Percentiles rank a stretch among this genome's conserved stretches.
Evolutionary conservation across 164 flowering plant species (phyloP).

Genomic region (Sextonia rubra): DNA sequence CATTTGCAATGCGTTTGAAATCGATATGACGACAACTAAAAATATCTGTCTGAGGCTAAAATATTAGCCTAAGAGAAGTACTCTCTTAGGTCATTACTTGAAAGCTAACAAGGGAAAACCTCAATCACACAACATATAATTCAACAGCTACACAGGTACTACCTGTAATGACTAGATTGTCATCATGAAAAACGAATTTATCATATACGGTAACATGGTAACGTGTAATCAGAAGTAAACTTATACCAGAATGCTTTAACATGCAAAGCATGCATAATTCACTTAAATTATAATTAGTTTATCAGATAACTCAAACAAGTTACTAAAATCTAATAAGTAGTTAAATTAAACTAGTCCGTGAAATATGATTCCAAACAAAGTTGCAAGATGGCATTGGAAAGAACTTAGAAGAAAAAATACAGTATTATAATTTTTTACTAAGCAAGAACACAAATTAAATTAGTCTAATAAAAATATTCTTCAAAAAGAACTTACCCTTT

Average conservation of each 20-base stretch:
- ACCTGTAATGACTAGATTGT: no score
- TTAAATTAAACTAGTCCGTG: neutral
- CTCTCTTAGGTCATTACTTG: neutral
- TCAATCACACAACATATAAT: neutral
- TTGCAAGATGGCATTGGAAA: neutral
- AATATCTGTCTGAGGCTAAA: neutral
- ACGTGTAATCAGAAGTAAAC: no score
- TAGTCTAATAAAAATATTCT: neutral
- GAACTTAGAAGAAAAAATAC: neutral
- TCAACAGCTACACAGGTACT: neutral
- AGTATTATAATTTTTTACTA: neutral
- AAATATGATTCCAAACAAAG: neutral
- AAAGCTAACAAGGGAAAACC: neutral
- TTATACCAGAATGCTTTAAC: neutral
- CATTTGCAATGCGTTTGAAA: neutral
- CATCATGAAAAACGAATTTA: no score
- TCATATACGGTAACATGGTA: no score
- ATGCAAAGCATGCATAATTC: neutral
- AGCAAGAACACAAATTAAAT: neutral
- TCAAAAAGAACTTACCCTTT: conserved; percentile 44
- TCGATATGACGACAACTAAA: neutral
- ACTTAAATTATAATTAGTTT: neutral
- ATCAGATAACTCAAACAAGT: neutral
- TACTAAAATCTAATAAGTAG: neutral
- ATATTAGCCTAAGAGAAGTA: neutral